Evolutionary conservation across 345 rosid species (phyloP), one percentile per base, ranked within the genome.

Genomic region (Ceriops tagal): DNA sequence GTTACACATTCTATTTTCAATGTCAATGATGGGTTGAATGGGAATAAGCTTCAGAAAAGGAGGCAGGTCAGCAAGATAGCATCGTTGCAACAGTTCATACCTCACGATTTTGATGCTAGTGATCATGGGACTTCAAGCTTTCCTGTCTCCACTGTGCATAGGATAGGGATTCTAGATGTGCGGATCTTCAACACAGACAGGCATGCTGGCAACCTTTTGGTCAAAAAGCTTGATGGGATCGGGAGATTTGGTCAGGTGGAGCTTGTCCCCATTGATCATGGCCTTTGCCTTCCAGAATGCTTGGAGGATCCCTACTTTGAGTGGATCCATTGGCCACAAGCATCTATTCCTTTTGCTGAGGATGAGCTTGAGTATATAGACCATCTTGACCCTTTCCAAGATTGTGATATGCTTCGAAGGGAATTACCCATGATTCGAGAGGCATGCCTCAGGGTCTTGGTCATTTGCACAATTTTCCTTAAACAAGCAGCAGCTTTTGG

Each of bases 281-380:
- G 83, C 37, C 78, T 82, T 64, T 82, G 83, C 71, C 83, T 82
- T 52, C 85, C 85, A 21, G 83, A 82, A 70, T 68, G 70, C 73
- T 64, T 77, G 69, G 85, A 82, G 77, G 81, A 82, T 61, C 83
- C 85, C 22, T 82, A 82, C 51, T 82, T 79, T 31, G 85, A 82
- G 70, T 82, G 83, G 85, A 76, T 79, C 46, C 79, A 77, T 62
- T 82, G 85, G 85, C 81, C 81, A 28, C 85, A 82, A 70, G 83
- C 85, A 27, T 82, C 85, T 24, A 76, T 82, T 56, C 83, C 85
- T 52, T 82, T 82, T 67, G 79, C 85, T 15, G 79, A 79, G 60
- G 79, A 79, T 27, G 85, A 82, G 65, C 79, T 82, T 39, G 71
- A 62, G 58, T 82, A 82, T 69, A 82, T 82, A 56, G 1, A 20